Percentiles rank a stretch among this genome's conserved stretches.
Conservation (phyloP, 2,329 filamentous ascomycete genomes). For the Fusarium graminum region DNA sequence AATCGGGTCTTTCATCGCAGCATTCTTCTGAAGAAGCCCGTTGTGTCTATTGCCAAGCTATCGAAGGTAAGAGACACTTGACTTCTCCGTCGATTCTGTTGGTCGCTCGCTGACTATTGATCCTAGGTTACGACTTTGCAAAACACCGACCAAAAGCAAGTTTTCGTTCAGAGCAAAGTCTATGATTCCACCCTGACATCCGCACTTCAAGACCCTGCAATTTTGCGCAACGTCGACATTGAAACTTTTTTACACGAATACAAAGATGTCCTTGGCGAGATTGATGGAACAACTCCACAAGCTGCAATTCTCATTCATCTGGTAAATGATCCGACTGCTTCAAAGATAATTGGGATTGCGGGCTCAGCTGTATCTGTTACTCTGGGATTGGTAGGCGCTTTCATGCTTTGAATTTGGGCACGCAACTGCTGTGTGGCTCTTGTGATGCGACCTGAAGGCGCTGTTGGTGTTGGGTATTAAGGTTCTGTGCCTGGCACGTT, state of each 20-base stretch:
- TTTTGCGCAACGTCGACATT: background rate
- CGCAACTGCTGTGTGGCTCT: background rate
- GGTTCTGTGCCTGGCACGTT: no score
- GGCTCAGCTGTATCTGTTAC: background rate
- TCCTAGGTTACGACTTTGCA: background rate
- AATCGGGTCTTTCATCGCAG: background rate
- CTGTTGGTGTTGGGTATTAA: no score
- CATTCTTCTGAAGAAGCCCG: background rate
- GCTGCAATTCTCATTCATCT: background rate
- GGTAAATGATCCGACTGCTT: background rate
- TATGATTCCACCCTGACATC: background rate
- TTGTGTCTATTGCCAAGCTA: background rate
- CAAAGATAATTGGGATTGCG: background rate
- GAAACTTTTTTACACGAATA: fast-evolving
- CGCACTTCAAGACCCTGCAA: background rate
- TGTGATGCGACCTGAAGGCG: no score
- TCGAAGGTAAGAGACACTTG: background rate
- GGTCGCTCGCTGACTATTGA: no score
- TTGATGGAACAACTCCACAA: fast-evolving
- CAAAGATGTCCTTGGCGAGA: background rate
- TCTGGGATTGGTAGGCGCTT: background rate
- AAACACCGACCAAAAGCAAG: background rate
- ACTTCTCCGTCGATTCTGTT: background rate
- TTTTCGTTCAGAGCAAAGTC: background rate
- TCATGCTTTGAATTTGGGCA: background rate